Conservation (phyloP, 805 yeast genomes). For the Spathaspora hagerdaliae region DNA sequence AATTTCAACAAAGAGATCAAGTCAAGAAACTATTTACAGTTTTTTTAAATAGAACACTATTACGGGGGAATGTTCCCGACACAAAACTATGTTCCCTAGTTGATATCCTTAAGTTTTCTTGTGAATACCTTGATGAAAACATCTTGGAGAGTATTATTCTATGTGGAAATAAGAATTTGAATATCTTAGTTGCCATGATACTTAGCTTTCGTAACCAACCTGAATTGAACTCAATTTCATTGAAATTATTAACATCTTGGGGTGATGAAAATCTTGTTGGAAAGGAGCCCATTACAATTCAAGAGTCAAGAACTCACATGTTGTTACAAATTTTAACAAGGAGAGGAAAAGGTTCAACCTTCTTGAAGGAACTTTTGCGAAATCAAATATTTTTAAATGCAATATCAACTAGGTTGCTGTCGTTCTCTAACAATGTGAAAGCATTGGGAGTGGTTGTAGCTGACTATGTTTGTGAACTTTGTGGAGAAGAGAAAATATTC, state of each 20-base stretch:
- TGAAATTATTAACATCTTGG: conserved; percentile 14
- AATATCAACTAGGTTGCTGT: conserved; percentile 52
- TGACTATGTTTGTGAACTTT: conserved; percentile 39
- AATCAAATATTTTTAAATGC: conserved; percentile 42
- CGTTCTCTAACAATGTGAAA: conserved; percentile 43
- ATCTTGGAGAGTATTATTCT: conserved; percentile 5
- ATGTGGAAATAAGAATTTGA: conserved; percentile 19
- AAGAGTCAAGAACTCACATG: conserved; percentile 46
- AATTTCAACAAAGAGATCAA: conserved; percentile 21
- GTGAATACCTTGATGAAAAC: conserved; percentile 5
- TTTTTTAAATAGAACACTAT: conserved; percentile 8
- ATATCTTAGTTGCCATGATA: conserved; percentile 13
- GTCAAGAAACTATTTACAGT: conserved; percentile 13
- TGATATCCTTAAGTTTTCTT: conserved; percentile 12
- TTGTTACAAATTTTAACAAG: conserved; percentile 31
- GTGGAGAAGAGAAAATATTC: conserved; percentile 28
- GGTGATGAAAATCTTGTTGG: conserved; percentile 29
- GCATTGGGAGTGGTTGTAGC: conserved; percentile 56
- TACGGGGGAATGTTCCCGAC: background rate
- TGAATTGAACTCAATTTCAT: conserved; percentile 3
- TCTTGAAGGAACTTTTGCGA: conserved; percentile 26
- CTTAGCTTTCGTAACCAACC: conserved; percentile 2
- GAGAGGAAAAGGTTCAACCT: conserved; percentile 10
- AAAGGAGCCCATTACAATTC: conserved; percentile 37
- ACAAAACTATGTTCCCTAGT: conserved; percentile 16